phyloP scores from a whole-genome alignment of 441 rosid species.

The Brassica hybrid region DNA sequence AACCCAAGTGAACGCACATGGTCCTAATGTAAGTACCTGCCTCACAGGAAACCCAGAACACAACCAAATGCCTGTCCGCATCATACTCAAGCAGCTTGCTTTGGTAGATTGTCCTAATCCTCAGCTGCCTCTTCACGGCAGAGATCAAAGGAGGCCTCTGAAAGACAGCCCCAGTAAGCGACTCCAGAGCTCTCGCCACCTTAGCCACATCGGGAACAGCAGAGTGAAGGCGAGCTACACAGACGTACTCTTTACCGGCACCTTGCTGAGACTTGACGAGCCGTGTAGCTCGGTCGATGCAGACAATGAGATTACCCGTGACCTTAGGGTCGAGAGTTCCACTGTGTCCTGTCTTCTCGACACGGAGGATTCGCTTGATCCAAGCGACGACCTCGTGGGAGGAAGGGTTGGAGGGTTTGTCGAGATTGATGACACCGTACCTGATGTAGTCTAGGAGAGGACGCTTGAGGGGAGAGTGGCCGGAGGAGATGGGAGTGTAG shows the following conservation, averaged over 20 bases:
- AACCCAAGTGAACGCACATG: constrained; percentile 82
- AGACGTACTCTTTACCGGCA: constrained; percentile 95
- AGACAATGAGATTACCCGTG: constrained; percentile 88
- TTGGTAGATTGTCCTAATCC: constrained; percentile 86
- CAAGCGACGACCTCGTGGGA: constrained; percentile 4
- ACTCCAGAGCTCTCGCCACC: constrained; percentile 86
- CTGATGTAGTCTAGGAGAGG: constrained; percentile 46
- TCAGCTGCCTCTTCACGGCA: constrained; percentile 91
- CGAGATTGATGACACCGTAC: background rate
- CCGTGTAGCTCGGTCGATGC: constrained; percentile 89
- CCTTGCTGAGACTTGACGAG: constrained; percentile 96
- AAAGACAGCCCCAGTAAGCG: constrained; percentile 89
- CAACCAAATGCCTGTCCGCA: constrained; percentile 78
- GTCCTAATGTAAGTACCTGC: constrained; percentile 97
- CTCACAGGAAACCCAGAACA: constrained; percentile 96
- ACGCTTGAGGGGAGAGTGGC: constrained; percentile 86
- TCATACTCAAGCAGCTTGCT: constrained; percentile 93
- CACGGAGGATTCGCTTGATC: background rate
- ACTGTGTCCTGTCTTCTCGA: constrained; percentile 75
- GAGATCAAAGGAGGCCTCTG: constrained; percentile 90
- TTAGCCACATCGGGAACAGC: constrained; percentile 80
- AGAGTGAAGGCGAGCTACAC: constrained; percentile 83
- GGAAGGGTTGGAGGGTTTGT: constrained; percentile 1
- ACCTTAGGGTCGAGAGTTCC: constrained; percentile 95
- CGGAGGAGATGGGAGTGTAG: constrained; percentile 85